Conservation (phyloP, 78 protist species). For the Reticulomyxa filosa region DNA sequence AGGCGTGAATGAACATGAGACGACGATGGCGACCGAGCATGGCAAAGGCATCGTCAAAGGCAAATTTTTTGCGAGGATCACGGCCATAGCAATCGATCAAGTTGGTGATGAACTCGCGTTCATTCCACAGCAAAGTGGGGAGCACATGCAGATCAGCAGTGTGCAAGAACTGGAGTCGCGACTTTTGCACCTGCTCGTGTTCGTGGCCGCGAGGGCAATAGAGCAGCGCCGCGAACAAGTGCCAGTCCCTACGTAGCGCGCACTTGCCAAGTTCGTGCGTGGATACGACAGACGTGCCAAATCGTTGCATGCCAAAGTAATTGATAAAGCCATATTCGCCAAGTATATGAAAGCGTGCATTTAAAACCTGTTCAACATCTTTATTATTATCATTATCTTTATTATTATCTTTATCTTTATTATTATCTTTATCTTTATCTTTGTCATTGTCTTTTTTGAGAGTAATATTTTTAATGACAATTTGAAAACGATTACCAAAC, state of each 20-base stretch:
- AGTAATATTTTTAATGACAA: background rate
- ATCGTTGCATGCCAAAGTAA: background rate
- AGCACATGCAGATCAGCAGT: background rate
- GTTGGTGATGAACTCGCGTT: background rate
- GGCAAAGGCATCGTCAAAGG: background rate
- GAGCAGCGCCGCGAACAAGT: background rate
- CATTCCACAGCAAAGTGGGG: too few relatives aligned
- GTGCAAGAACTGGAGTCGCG: too few relatives aligned
- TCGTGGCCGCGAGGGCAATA: background rate
- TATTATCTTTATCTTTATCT: background rate
- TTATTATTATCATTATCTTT: background rate
- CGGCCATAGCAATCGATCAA: background rate
- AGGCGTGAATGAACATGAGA: background rate
- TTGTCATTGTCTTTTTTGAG: background rate
- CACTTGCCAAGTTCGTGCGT: background rate
- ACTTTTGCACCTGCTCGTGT: background rate
- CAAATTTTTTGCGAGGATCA: background rate
- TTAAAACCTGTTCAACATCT: background rate
- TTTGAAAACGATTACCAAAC: too few relatives aligned
- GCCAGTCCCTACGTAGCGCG: background rate
- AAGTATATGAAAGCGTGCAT: background rate
- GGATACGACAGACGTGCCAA: background rate
- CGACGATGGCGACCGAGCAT: background rate
- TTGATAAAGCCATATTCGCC: background rate
- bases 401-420: background rate